phyloP scores from a whole-genome alignment of 106 monocot genomes.

The Dendrobium nobile region DNA sequence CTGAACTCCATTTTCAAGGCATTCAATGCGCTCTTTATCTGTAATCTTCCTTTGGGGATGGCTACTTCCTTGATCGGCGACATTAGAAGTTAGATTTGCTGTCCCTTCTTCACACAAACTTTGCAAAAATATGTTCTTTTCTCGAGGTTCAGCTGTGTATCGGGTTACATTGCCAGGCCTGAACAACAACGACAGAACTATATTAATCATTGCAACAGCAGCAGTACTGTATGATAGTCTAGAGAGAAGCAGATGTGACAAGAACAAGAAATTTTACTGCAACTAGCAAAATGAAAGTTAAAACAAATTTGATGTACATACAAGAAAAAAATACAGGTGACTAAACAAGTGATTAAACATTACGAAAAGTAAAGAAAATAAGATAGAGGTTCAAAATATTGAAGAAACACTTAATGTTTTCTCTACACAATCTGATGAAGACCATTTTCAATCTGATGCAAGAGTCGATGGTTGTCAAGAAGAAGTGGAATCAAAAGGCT shows the following conservation, averaged over 20 bases:
- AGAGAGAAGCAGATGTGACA: background rate
- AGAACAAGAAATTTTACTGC: background rate
- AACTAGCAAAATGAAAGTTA: background rate
- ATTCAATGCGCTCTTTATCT: slow-evolving; percentile 60
- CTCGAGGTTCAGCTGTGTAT: slow-evolving; percentile 43
- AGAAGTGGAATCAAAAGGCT: too few relatives aligned
- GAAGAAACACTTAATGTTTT: too few relatives aligned
- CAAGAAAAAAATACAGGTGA: background rate
- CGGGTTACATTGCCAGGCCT: slow-evolving; percentile 70
- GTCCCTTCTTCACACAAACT: slow-evolving; percentile 62
- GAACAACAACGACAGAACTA: slow-evolving; percentile 5
- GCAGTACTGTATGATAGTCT: background rate
- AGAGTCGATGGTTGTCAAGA: too few relatives aligned
- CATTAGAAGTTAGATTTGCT: background rate
- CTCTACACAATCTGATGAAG: too few relatives aligned
- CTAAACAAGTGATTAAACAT: background rate
- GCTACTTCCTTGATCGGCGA: slow-evolving; percentile 6
- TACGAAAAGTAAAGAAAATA: background rate
- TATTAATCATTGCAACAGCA: background rate
- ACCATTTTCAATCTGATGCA: too few relatives aligned
- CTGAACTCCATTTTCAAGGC: slow-evolving; percentile 59
- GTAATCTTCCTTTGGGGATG: slow-evolving; percentile 18
- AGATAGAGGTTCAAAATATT: too few relatives aligned
- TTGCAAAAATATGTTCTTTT: slow-evolving; percentile 73
- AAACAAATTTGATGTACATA: background rate